phyloP scores from a whole-genome alignment of 371 early-diverging fungal genomes.

The Rhizopus microsporus region DNA sequence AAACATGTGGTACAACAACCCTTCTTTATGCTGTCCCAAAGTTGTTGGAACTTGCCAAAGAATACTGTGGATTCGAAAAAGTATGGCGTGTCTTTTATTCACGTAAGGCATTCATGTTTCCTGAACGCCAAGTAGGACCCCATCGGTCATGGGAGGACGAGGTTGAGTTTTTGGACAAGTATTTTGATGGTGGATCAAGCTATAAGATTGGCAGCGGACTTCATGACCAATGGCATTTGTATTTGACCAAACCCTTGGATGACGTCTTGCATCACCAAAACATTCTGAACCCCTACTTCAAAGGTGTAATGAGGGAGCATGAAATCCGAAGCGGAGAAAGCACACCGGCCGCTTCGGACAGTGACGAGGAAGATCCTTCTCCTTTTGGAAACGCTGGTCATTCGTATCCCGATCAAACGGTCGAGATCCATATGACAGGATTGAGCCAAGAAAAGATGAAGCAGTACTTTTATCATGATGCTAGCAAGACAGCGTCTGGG shows the following conservation, averaged over 20 bases:
- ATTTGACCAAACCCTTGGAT: constrained; percentile 73
- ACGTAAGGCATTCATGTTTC: constrained; percentile 95
- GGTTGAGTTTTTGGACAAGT: constrained; percentile 71
- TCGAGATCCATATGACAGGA: constrained; percentile 94
- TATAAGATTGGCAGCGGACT: constrained; percentile 93
- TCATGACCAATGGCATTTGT: constrained; percentile 95
- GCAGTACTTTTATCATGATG: constrained; percentile 57
- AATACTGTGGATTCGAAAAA: constrained; percentile 68
- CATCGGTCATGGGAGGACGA: constrained; percentile 93
- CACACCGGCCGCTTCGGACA: constrained; percentile 33
- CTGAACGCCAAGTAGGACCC: constrained; percentile 85
- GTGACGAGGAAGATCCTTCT: constrained; percentile 34
- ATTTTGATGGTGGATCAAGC: constrained; percentile 76
- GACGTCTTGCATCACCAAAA: constrained; percentile 44
- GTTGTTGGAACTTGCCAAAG: constrained; percentile 81
- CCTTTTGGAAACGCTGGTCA: constrained; percentile 46
- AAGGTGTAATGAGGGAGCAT: constrained; percentile 22
- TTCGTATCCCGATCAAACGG: constrained; percentile 74
- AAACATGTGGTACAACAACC: constrained; percentile 97
- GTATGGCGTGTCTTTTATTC: constrained; percentile 91
- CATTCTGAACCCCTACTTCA: constrained; percentile 13
- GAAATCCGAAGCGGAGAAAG: constrained; percentile 32
- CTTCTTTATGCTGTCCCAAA: constrained; percentile 82
- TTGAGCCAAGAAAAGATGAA: constrained; percentile 75
- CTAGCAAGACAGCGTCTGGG: constrained; percentile 51